A percentile compares a stretch with the other conserved stretches of the same genome.
Evolutionary conservation across 2,329 filamentous ascomycete genomes (phyloP).

Genomic region (Acephala macrosclerotiorum): DNA sequence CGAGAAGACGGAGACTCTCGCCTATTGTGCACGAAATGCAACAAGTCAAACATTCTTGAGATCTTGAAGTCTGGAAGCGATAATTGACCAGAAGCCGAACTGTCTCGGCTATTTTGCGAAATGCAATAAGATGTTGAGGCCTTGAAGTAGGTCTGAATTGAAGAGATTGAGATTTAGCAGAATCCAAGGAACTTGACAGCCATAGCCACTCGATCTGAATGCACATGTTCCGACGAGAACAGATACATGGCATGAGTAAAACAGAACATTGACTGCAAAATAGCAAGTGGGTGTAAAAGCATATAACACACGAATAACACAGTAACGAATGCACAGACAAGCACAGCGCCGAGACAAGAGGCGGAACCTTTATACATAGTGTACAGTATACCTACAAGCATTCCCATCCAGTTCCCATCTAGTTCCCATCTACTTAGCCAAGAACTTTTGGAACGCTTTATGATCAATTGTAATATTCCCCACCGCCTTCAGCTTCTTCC

Average conservation of each 20-base stretch:
- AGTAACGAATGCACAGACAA: neutral
- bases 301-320: neutral
- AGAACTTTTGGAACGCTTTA: conserved; percentile 91
- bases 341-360: neutral
- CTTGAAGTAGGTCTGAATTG: too few relatives aligned
- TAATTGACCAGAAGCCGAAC: too few relatives aligned
- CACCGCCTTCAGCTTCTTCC: conserved; percentile 83
- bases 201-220: too few relatives aligned
- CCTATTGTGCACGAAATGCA: neutral
- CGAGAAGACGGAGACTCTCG: conserved; percentile 4
- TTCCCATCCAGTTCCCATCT: neutral
- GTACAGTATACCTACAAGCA: conserved; percentile 10
- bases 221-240: too few relatives aligned
- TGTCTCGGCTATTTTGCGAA: too few relatives aligned
- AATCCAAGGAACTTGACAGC: too few relatives aligned
- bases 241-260: neutral
- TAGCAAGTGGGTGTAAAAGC: neutral
- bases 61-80: neutral
- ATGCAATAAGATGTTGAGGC: too few relatives aligned
- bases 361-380: conserved; percentile 1
- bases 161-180: too few relatives aligned
- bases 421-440: conserved; percentile 69
- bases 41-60: neutral
- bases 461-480: conserved; percentile 97
- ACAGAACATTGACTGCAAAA: neutral